These are phyloP conservation scores for Platanthera guangdongensis DNA, from an alignment of 106 monocot genomes.

Conservation along the genomic window DNA sequence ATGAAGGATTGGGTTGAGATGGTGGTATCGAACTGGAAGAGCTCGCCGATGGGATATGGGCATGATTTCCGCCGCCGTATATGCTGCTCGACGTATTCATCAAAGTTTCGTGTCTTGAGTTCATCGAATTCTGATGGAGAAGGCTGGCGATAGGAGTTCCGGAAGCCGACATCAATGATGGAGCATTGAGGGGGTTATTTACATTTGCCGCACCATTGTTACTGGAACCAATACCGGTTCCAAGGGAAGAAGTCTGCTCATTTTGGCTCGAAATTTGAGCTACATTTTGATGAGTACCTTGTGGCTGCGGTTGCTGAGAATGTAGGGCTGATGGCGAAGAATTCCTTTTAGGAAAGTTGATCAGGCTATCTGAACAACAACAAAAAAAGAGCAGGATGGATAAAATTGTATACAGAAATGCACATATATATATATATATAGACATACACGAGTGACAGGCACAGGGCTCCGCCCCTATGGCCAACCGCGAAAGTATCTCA, in stretches of 20 bases:
- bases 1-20: conserved; percentile 36
- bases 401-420: not conserved
- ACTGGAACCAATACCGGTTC: conserved; percentile 11
- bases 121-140: conserved; percentile 50
- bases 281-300: conserved; percentile 24
- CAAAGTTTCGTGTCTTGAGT: conserved; percentile 39
- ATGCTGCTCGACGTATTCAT: conserved; percentile 19
- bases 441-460: not conserved
- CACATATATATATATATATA: too few relatives aligned
- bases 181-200: conserved; percentile 29
- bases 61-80: conserved; percentile 22
- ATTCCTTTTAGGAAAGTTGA: conserved; percentile 43
- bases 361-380: conserved; percentile 36
- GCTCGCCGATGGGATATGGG: conserved; percentile 57
- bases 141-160: conserved; percentile 20
- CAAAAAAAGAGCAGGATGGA: not conserved
- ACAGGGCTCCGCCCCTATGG: too few relatives aligned
- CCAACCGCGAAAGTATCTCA: too few relatives aligned
- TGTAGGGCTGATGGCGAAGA: conserved; percentile 27
- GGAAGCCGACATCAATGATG: conserved; percentile 19
- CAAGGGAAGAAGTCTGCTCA: conserved; percentile 26
- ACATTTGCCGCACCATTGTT: conserved; percentile 30
- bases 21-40: conserved; percentile 39
- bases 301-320: conserved; percentile 24
- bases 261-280: conserved; percentile 31